Conservation (phyloP, 306 rosid genomes). For the Pyrus pyrifolia region DNA sequence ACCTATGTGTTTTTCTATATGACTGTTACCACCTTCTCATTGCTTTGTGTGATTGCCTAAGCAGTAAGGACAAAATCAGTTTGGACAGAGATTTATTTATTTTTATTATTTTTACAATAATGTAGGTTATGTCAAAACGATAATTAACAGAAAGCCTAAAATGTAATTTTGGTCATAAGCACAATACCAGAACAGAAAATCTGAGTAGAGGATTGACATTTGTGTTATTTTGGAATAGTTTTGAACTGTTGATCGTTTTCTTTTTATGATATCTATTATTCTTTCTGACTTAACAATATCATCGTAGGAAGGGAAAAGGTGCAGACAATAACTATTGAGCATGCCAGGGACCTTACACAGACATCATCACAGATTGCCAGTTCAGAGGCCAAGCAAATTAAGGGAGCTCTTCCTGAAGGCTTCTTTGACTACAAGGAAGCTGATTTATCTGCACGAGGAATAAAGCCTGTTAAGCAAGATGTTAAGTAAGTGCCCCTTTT, state of each 20-base stretch:
- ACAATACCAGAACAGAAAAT: not conserved
- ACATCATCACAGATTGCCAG: slow-evolving; percentile 28
- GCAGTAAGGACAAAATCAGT: not conserved
- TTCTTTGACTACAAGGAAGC: slow-evolving; percentile 97
- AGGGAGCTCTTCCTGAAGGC: slow-evolving; percentile 88
- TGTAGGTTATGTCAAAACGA: not conserved
- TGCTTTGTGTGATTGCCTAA: not conserved
- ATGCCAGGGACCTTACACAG: slow-evolving; percentile 27
- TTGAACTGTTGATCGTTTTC: not conserved
- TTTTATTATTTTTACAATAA: not conserved
- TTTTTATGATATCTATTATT: not conserved
- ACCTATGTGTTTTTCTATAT: no score
- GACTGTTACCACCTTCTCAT: not conserved
- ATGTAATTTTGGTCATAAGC: not conserved
- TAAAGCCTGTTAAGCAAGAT: slow-evolving; percentile 79
- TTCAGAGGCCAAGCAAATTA: slow-evolving; percentile 52
- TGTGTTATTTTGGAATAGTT: not conserved
- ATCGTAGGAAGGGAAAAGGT: slow-evolving; percentile 34
- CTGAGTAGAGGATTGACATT: not conserved
- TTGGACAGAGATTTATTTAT: not conserved
- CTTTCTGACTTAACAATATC: not conserved
- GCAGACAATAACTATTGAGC: slow-evolving; percentile 26
- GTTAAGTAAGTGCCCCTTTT: slow-evolving; percentile 55
- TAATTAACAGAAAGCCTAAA: no score
- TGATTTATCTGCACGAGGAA: slow-evolving; percentile 85